These are phyloP conservation scores for Hypholoma sublateritium DNA, from an alignment of 768 basidiomycete genomes.

Conservation along the genomic window DNA sequence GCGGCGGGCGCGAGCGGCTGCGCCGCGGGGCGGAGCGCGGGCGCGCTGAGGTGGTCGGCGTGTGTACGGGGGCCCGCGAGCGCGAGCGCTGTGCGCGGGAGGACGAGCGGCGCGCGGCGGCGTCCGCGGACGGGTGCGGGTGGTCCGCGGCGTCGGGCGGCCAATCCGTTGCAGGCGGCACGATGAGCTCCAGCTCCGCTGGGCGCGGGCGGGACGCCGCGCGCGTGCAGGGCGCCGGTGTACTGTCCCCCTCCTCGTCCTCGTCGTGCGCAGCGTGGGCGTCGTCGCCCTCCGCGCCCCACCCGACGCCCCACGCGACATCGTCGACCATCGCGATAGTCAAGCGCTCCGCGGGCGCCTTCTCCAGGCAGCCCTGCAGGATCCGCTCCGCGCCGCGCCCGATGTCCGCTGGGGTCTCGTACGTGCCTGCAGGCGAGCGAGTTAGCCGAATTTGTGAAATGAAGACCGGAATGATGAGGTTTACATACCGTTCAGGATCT, in stretches of 20 bases:
- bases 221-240: conserved; percentile 7
- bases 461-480: conserved; percentile 10
- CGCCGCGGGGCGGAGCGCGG: conserved; percentile 41
- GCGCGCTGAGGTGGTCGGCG: conserved; percentile 29
- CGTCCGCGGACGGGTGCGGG: conserved; percentile 30
- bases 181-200: not conserved
- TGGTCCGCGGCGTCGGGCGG: conserved; percentile 28
- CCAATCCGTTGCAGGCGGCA: conserved; percentile 1
- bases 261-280: conserved; percentile 32
- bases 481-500: conserved; percentile 77
- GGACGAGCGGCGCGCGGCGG: conserved; percentile 37
- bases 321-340: conserved; percentile 79
- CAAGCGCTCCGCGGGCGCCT: conserved; percentile 65
- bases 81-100: conserved; percentile 47
- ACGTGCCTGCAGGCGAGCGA: conserved; percentile 47
- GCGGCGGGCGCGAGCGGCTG: conserved; percentile 17
- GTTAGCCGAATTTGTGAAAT: conserved; percentile 6
- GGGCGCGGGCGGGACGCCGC: conserved; percentile 27
- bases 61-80: conserved; percentile 46
- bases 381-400: conserved; percentile 67
- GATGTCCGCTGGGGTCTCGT: conserved; percentile 54
- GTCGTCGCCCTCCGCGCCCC: conserved; percentile 54
- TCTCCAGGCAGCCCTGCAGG: conserved; percentile 78
- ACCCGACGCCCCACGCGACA: conserved; percentile 78
- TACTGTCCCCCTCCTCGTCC: too few relatives aligned